Evolutionary conservation across 257 asterid species (phyloP).

Genomic region (Fraxinus americana): DNA sequence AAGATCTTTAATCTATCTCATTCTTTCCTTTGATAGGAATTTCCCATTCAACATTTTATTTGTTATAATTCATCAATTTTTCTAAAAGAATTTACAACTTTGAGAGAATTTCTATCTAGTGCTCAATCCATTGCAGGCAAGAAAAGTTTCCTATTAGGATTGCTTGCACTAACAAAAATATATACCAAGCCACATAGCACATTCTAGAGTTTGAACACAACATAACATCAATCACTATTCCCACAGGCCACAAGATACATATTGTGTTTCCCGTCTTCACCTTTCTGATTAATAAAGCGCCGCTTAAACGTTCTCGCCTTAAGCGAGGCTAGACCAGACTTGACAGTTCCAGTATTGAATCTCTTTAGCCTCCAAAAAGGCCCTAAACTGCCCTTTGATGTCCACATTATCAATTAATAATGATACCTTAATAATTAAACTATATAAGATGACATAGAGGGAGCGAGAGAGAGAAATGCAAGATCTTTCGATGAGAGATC

Average conservation of each 20-base stretch:
- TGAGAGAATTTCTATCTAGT: neutral
- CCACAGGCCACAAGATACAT: neutral
- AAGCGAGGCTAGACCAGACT: neutral
- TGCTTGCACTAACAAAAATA: neutral
- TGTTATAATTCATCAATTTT: constrained; percentile 9
- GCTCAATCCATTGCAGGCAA: neutral
- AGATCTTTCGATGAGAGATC: neutral
- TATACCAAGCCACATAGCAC: neutral
- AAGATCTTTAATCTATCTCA: constrained; percentile 1
- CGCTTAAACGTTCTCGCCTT: neutral
- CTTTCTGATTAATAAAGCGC: neutral
- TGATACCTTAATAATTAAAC: neutral
- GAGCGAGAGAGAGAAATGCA: neutral
- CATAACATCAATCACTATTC: neutral
- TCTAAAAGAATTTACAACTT: neutral
- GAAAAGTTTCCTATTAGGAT: neutral
- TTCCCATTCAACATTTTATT: constrained; percentile 2
- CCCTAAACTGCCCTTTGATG: neutral
- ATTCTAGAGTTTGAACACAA: neutral
- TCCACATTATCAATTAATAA: neutral
- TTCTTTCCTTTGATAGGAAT: constrained; percentile 7
- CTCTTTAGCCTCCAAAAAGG: neutral
- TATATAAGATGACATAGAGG: neutral
- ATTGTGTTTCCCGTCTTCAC: neutral
- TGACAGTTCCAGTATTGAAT: neutral